Evolutionary conservation across 2,329 filamentous ascomycete genomes (phyloP), one percentile per base, ranked within the genome.

Genomic region (Trichoderma sp.): DNA sequence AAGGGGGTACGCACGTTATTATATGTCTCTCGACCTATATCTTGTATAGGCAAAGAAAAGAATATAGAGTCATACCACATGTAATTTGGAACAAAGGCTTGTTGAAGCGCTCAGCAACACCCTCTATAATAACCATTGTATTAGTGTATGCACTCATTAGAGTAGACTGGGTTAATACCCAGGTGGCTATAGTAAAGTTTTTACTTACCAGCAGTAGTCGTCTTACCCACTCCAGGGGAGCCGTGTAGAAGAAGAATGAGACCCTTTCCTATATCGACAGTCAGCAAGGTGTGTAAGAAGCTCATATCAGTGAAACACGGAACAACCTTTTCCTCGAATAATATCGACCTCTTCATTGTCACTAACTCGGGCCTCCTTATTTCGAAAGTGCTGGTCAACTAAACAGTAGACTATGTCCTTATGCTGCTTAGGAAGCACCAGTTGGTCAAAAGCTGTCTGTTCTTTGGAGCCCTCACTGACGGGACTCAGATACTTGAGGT

Each of bases 181-280:
- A 14, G 3, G 24, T 59, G 1, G 8, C 18, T 21, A 21, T 50
- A 2, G 2, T 11, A 9, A 21, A 16, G 0, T 2, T n/a, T 35
- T 8, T n/a, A 65, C 76, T 21, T 74, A 71, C 68, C 75, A 0
- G 76, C 83, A 2, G 82, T 83, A 0, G 80, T 79, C 0, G 83
- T 84, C 62, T 84, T 84, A 0, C 83, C 83, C 0, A 81, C 81
- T 1, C 82, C 82, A 0, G 82, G 82, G 1, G 77, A 79, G 1
- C 83, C 83, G 16, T 84, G 82, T 0, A 84, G 75, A 0, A 84
- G 78, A 1, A 85, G 79, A 7, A 84, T 80, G 1, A 83, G 78
- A 3, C 78, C 77, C 41, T 77, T 79, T 0, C 83, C 82, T 71
- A n/a, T n/a, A 6, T 14, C 1, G 3, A 9, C 8, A 81, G 71